Conservation (phyloP, 2,329 filamentous ascomycete species). For the Rhinocladiella mackenziei region DNA sequence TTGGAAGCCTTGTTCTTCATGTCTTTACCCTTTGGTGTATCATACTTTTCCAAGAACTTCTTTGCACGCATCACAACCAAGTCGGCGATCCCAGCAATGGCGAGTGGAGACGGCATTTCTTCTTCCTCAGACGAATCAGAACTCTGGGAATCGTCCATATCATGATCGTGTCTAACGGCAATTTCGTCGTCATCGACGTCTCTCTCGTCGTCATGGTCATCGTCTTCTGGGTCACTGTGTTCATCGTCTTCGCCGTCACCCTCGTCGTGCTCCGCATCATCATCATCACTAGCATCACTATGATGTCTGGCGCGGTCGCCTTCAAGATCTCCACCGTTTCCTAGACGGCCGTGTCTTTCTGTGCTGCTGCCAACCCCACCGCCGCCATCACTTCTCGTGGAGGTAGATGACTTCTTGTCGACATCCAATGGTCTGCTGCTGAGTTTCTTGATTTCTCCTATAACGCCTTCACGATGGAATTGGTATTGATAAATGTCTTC, state of each 20-base stretch:
- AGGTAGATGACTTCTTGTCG: constrained; percentile 19
- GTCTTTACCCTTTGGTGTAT: constrained; percentile 67
- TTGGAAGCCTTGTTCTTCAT: constrained; percentile 75
- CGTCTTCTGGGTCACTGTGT: constrained; percentile 43
- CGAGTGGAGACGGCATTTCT: constrained; percentile 36
- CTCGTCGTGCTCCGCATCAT: constrained; percentile 53
- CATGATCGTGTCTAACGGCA: constrained; percentile 50
- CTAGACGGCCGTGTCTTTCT: not conserved
- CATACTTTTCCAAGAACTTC: constrained; percentile 78
- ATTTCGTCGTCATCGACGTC: constrained; percentile 49
- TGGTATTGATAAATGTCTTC: constrained; percentile 91
- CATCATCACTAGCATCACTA: constrained; percentile 40
- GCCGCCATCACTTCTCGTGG: constrained; percentile 33
- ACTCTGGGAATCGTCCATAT: constrained; percentile 63
- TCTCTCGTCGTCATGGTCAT: constrained; percentile 43
- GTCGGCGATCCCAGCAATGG: constrained; percentile 57
- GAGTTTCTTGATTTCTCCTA: constrained; percentile 81
- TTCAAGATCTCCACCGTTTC: constrained; percentile 1
- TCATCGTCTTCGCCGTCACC: constrained; percentile 50
- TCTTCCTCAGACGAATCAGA: constrained; percentile 54
- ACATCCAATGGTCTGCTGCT: constrained; percentile 45
- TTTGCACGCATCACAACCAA: constrained; percentile 73
- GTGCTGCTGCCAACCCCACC: not conserved
- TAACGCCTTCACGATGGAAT: constrained; percentile 94
- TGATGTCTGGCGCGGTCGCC: constrained; percentile 34